Conservation (phyloP, 176 grass and related monocot species). For the Carex littledalei region DNA sequence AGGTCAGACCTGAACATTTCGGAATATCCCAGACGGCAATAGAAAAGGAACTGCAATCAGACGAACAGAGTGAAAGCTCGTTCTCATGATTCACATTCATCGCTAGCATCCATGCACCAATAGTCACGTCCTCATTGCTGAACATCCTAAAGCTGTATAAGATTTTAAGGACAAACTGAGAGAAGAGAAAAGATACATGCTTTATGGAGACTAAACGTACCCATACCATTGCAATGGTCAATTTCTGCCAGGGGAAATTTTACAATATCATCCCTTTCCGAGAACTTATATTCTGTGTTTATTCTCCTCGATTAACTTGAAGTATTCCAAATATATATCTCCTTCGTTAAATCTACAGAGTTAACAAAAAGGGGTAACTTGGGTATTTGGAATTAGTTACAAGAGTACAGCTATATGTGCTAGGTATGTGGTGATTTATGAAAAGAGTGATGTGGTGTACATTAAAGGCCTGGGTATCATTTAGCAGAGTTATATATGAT, state of each 20-base stretch:
- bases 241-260: not conserved
- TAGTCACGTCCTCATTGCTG: conserved; percentile 95
- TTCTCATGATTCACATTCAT: conserved; percentile 99
- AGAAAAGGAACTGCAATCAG: conserved; percentile 67
- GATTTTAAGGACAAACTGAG: not conserved
- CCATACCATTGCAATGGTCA: not conserved
- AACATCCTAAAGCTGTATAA: conserved; percentile 95
- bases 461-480: not conserved
- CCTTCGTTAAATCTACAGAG: not conserved
- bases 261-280: not conserved
- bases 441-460: not conserved
- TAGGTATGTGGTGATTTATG: not conserved
- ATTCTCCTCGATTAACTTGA: not conserved
- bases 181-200: not conserved
- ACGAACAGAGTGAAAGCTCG: conserved; percentile 60
- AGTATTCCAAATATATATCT: conserved; percentile 2
- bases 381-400: not conserved
- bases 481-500: not conserved
- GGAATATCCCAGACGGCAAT: conserved; percentile 99
- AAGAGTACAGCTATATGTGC: not conserved
- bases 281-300: not conserved
- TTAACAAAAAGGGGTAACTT: not conserved
- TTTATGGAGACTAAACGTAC: not conserved
- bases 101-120: conserved; percentile 97
- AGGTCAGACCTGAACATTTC: conserved; percentile 86